These are phyloP conservation scores for Septoria petroselini DNA, from an alignment of 2,329 filamentous ascomycete species.

Conservation along the genomic window DNA sequence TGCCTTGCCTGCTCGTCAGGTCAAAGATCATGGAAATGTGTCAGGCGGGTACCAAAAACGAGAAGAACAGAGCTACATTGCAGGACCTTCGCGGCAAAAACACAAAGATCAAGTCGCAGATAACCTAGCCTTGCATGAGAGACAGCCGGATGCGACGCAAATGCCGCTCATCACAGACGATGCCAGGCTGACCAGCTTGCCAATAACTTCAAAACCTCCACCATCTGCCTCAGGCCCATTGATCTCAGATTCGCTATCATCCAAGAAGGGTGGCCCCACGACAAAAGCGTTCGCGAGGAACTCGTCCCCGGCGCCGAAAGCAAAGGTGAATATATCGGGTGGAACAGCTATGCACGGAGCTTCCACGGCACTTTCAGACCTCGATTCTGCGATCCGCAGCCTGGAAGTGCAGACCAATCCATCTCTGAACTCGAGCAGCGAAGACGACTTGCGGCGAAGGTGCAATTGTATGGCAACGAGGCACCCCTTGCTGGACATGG, in stretches of 20 bases:
- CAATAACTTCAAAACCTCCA: constrained; percentile 52
- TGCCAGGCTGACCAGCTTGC: constrained; percentile 44
- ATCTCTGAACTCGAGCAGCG: constrained; percentile 49
- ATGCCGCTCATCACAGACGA: constrained; percentile 46
- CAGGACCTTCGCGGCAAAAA: constrained; percentile 44
- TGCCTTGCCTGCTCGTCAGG: constrained; percentile 41
- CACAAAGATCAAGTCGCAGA: constrained; percentile 43
- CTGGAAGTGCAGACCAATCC: constrained; percentile 93
- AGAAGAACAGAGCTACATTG: constrained; percentile 70
- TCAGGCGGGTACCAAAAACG: constrained; percentile 74
- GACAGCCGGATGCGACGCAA: constrained; percentile 47
- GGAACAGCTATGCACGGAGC: constrained; percentile 79
- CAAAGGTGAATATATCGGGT: constrained; percentile 71
- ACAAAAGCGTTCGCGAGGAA: constrained; percentile 47
- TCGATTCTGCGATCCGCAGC: constrained; percentile 76
- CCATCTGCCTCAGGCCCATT: constrained; percentile 72
- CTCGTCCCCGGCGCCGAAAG: constrained; percentile 52
- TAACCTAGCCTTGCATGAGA: constrained; percentile 51
- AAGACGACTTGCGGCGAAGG: constrained; percentile 57
- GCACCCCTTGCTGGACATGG: constrained; percentile 84
- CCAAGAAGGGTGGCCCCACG: constrained; percentile 44
- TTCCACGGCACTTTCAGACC: constrained; percentile 66
- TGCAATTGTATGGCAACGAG: constrained; percentile 87
- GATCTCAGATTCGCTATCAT: constrained; percentile 65
- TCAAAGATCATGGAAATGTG: constrained; percentile 61